Percentiles rank a stretch among this genome's conserved stretches.
phyloP scores from a whole-genome alignment of 2,329 filamentous ascomycete species.

The Aureobasidium sp. region DNA sequence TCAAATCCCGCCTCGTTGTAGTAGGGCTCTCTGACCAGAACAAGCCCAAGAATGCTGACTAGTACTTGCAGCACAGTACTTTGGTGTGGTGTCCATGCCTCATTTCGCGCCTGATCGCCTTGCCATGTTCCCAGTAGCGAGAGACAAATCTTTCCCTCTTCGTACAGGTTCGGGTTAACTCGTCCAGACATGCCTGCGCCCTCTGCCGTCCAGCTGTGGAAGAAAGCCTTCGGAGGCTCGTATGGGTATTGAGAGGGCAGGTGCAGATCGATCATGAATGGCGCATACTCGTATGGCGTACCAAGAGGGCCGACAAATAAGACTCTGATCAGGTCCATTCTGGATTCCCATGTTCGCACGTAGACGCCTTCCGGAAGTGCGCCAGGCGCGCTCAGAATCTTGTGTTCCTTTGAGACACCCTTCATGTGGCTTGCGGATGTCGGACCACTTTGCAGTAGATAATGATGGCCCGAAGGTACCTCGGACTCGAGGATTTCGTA shows the following conservation, averaged over 20 bases:
- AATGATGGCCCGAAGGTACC: slow-evolving; percentile 39
- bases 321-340: slow-evolving; percentile 50
- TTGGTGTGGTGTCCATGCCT: slow-evolving; percentile 45
- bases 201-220: slow-evolving; percentile 43
- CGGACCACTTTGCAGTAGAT: slow-evolving; percentile 18
- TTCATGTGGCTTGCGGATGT: slow-evolving; percentile 34
- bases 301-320: slow-evolving; percentile 49
- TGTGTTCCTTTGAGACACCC: slow-evolving; percentile 49
- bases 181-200: slow-evolving; percentile 39
- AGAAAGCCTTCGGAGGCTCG: slow-evolving; percentile 47
- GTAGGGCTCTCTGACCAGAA: slow-evolving; percentile 52
- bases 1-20: slow-evolving; percentile 59
- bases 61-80: slow-evolving; percentile 51
- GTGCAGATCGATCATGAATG: slow-evolving; percentile 53
- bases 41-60: slow-evolving; percentile 49
- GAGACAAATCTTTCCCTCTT: slow-evolving; percentile 54
- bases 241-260: slow-evolving; percentile 43
- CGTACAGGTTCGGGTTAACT: slow-evolving; percentile 58
- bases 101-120: slow-evolving; percentile 40
- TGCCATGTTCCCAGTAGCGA: slow-evolving; percentile 54
- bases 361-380: slow-evolving; percentile 47
- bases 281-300: slow-evolving; percentile 53
- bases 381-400: slow-evolving; percentile 40
- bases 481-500: slow-evolving; percentile 32
- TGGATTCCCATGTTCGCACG: slow-evolving; percentile 51